These are phyloP conservation scores for Xylaria palmicola DNA, from an alignment of 495 filamentous ascomycete species.

Conservation along the genomic window DNA sequence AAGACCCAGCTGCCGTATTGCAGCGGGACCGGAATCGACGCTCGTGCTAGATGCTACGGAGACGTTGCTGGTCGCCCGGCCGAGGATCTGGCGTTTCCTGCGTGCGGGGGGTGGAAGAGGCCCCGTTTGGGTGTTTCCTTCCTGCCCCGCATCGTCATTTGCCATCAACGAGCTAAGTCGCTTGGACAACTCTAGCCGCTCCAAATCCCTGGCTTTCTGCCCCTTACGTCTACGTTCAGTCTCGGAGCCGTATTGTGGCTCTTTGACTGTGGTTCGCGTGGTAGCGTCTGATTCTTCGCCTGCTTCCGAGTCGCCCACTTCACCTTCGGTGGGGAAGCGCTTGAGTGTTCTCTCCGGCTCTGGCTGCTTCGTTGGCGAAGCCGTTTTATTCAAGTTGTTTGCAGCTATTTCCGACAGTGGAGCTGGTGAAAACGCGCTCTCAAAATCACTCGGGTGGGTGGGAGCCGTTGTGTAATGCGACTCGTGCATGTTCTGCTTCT, in stretches of 20 bases:
- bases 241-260: slow-evolving; percentile 19
- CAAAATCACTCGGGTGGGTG: slow-evolving; percentile 30
- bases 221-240: slow-evolving; percentile 21
- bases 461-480: slow-evolving; percentile 30
- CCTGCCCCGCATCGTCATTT: slow-evolving; percentile 20
- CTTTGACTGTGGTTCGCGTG: slow-evolving; percentile 12
- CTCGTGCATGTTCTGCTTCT: slow-evolving; percentile 1
- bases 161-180: slow-evolving; percentile 26
- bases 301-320: slow-evolving; percentile 45
- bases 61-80: slow-evolving; percentile 51
- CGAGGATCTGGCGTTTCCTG: slow-evolving; percentile 46
- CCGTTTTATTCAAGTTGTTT: slow-evolving; percentile 38
- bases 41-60: slow-evolving; percentile 40
- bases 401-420: slow-evolving; percentile 42
- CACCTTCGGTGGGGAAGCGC: slow-evolving; percentile 29
- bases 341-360: slow-evolving; percentile 16
- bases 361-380: slow-evolving; percentile 18
- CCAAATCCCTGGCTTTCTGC: slow-evolving; percentile 23
- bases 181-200: slow-evolving; percentile 27
- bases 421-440: slow-evolving; percentile 17
- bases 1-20: slow-evolving; percentile 13
- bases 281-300: slow-evolving; percentile 28
- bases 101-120: slow-evolving; percentile 25
- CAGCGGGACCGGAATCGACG: slow-evolving; percentile 16
- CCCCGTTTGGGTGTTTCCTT: slow-evolving; percentile 12